phyloP scores from a whole-genome alignment of 2,329 filamentous ascomycete species.

The Dryadomyces quercivorus region DNA sequence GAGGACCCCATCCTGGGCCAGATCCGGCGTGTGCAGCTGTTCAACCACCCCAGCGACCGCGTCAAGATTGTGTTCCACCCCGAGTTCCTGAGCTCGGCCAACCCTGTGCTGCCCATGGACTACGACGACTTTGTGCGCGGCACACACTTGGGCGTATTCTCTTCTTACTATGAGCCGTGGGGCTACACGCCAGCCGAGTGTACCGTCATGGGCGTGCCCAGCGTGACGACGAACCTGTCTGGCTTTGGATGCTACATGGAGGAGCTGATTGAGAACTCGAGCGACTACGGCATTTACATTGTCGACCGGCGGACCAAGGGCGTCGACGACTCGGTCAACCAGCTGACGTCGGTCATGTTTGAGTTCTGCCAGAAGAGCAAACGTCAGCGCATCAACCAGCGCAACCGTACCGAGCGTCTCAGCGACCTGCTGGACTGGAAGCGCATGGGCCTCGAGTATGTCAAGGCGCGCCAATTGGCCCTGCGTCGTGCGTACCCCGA shows the following conservation, averaged over 20 bases:
- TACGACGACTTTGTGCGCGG: slow-evolving; percentile 98
- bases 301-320: slow-evolving; percentile 92
- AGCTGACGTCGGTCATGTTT: slow-evolving; percentile 84
- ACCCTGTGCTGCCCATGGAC: slow-evolving; percentile 88
- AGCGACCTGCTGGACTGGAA: slow-evolving; percentile 98
- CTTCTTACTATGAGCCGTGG: slow-evolving; percentile 99
- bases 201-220: slow-evolving; percentile 97
- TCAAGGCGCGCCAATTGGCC: slow-evolving; percentile 90
- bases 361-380: slow-evolving; percentile 90
- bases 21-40: slow-evolving; percentile 87
- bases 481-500: slow-evolving; percentile 81
- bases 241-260: slow-evolving; percentile 99
- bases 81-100: slow-evolving; percentile 91
- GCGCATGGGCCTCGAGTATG: slow-evolving; percentile 98
- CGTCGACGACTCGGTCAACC: slow-evolving; percentile 93
- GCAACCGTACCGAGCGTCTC: slow-evolving; percentile 88
- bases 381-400: slow-evolving; percentile 95
- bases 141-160: slow-evolving; percentile 88
- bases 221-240: slow-evolving; percentile 94
- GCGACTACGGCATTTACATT: slow-evolving; percentile 98
- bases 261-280: slow-evolving; percentile 94
- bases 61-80: slow-evolving; percentile 98
- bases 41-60: slow-evolving; percentile 88
- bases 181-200: slow-evolving; percentile 97
- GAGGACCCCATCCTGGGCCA: slow-evolving; percentile 95